Evolutionary conservation across 192 early-diverging fungal species (phyloP), one percentile per base, ranked within the genome.

Genomic region (Podila clonocystis): DNA sequence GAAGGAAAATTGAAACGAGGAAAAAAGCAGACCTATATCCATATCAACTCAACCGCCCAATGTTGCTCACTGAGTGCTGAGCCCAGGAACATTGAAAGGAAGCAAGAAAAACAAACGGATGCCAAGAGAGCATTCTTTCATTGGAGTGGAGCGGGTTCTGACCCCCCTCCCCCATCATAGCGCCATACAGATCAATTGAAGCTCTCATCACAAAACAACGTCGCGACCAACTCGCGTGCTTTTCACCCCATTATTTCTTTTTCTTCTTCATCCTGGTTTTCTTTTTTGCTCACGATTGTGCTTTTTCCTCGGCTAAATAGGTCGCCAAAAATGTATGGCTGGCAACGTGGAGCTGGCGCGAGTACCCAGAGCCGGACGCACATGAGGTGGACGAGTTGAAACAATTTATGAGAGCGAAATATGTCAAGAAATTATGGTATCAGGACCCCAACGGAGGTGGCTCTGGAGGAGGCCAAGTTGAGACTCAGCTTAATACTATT

Each of bases 331-430:
- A 59, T 22, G 71, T 83, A 11, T 83, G 82, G 82, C 34, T 84
- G 31, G 76, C 83, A 63, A 84, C 74, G 68, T 84, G 75, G 74
- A 70, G 67, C 28, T 73, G 65, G 70, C 61, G 69, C 58, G 79
- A 80, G 26, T 84, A 78, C 57, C 83, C 83, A 59, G 77, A 84
- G 41, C 83, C 83, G 20, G 77, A 74, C 24, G 66, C 77, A 7
- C 70, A 82, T 38, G 83, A 84, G 24, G 66, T 82, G 0, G 77
- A 82, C 30, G 61, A 72, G 13, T 38, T 84, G 33, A 60, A 72
- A 22, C 67, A 73, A 24, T 84, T 84, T 36, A 84, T 84, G 78
- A 64, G 77, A 68, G 72, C 76, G 31, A 84, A 84, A 72, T 84
- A 84, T 41, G 76, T 75, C 50, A 73, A 84, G 55, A 84, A 75